Percentiles rank a stretch among this genome's conserved stretches.
Conservation (phyloP, 2,329 filamentous ascomycete genomes). For the Aspergillus quadricinctus region DNA sequence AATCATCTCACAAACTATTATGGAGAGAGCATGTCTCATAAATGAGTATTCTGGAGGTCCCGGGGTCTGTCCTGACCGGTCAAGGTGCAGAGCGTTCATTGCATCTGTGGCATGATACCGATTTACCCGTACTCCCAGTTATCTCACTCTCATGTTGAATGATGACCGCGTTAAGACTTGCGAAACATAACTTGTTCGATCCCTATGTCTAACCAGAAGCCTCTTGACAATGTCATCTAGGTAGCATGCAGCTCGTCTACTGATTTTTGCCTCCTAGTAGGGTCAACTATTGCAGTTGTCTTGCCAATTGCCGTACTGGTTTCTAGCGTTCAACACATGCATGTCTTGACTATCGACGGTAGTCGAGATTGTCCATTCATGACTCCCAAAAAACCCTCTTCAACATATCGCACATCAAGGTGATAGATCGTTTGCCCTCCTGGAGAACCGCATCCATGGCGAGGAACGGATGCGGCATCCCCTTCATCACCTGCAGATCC, state of each 20-base stretch:
- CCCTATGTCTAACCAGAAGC: not conserved
- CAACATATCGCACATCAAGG: constrained; percentile 38
- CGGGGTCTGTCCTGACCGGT: too few species aligned
- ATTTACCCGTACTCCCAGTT: not conserved
- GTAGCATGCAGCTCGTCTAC: not conserved
- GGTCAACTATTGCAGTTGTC: not conserved
- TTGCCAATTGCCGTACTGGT: not conserved
- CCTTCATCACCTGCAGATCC: constrained; percentile 49
- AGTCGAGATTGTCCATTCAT: not conserved
- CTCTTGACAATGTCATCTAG: not conserved
- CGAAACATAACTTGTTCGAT: not conserved
- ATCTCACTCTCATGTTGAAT: not conserved
- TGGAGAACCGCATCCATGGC: constrained; percentile 55
- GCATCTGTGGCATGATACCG: too few species aligned
- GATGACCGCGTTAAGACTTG: not conserved
- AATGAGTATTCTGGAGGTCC: too few species aligned
- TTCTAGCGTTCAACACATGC: not conserved
- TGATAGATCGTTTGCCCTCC: constrained; percentile 50
- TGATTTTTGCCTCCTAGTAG: not conserved
- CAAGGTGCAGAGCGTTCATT: too few species aligned
- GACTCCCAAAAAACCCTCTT: constrained; percentile 27
- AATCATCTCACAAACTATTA: not conserved
- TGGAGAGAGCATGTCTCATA: too few species aligned
- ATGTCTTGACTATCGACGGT: not conserved
- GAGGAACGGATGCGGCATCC: constrained; percentile 56